Base-by-base conservation (phyloP, 768 basidiomycete species). In the Gymnopilus dilepis region DNA sequence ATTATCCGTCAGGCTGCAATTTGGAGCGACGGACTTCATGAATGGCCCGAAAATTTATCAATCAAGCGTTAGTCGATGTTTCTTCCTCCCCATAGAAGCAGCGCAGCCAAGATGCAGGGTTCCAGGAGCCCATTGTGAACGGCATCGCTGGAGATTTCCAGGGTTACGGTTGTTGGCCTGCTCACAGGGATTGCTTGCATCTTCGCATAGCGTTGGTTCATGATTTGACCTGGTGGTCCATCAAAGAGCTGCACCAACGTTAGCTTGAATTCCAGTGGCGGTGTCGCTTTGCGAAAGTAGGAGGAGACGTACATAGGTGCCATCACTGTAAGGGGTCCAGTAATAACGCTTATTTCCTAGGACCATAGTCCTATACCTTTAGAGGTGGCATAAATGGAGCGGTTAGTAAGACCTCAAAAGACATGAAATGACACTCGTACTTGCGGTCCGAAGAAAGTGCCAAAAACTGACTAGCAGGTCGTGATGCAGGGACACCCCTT, bases 201-300 rank as follows among this genome's bases (percentile, higher is more conserved):
- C n/a, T 61, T 51, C 2, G 67, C 67, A 37, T 28, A 64, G 24
- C 66, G 59, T 13, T 61, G 63, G 3, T 7, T 31, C 13, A 59
- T 52, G 15, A 42, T 61, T 22, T 63, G 65, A 26, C 8, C 26
- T n/a, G 28, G 47, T 19, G 47, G 59, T 21, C 59, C 47, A 15
- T 54, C 60, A 21, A 61, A 65, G n/a, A 65, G 58, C 67, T 66
- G 34, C n/a, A n/a, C n/a, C n/a, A n/a, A n/a, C n/a, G n/a, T n/a
- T n/a, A n/a, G n/a, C n/a, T n/a, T n/a, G n/a, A n/a, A n/a, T n/a
- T n/a, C n/a, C n/a, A n/a, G n/a, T n/a, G n/a, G n/a, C n/a, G n/a
- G n/a, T n/a, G n/a, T n/a, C n/a, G n/a, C n/a, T n/a, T 11, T 15
- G 28, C 7, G n/a, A n/a, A 31, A 8, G 17, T 17, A 42, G 28